Conservation (phyloP, 192 early-diverging fungal genomes). For the Ambispora gerdemannii region DNA sequence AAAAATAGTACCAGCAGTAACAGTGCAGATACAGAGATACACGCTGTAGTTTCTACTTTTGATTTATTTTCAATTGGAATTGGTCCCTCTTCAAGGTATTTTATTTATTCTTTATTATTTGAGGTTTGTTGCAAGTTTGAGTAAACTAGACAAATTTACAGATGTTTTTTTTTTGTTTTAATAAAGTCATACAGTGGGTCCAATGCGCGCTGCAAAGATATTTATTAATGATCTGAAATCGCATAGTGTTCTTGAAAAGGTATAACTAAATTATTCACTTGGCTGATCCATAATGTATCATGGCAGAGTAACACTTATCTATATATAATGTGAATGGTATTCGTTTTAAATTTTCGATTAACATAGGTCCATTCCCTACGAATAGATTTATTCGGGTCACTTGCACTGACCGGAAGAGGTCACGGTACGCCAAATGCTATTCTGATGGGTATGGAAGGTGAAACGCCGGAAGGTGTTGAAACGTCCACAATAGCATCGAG, state of each 20-base stretch:
- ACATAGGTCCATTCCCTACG: conserved; percentile 56
- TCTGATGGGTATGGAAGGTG: conserved; percentile 88
- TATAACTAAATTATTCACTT: no score
- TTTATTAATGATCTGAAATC: conserved; percentile 84
- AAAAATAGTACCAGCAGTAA: neutral
- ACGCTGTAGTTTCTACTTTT: conserved; percentile 91
- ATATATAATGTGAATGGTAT: no score
- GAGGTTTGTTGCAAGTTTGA: neutral
- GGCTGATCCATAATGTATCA: no score
- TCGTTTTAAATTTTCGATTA: no score
- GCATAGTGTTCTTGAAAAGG: conserved; percentile 60
- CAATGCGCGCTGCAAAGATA: conserved; percentile 94
- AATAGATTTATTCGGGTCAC: conserved; percentile 87
- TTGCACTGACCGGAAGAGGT: conserved; percentile 91
- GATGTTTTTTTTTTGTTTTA: conserved; percentile 25
- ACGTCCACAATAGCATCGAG: conserved; percentile 75
- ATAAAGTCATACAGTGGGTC: conserved; percentile 91
- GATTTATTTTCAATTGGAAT: conserved; percentile 95
- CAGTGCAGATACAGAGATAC: conserved; percentile 35
- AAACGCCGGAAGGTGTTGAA: conserved; percentile 79
- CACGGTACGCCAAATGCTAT: conserved; percentile 94
- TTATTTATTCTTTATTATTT: conserved; percentile 15
- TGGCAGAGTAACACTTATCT: no score
- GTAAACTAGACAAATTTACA: neutral
- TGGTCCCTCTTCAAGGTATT: conserved; percentile 79